Evolutionary conservation across 805 yeast species (phyloP).

Genomic region (Wickerhamomyces ciferrii): DNA sequence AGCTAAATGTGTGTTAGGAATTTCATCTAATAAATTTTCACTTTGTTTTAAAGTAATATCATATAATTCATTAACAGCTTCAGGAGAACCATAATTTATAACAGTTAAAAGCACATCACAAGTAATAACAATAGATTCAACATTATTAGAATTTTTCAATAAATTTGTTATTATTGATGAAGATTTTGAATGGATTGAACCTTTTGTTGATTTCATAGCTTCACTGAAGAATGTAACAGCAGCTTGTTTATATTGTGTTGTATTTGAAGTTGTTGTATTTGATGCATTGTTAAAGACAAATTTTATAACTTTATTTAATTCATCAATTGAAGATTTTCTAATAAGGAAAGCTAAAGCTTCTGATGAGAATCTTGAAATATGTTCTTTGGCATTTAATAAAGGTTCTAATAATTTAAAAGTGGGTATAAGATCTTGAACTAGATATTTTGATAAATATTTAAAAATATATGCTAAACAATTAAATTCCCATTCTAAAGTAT

Average conservation of each 20-base stretch:
- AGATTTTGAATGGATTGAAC: slow-evolving; percentile 71
- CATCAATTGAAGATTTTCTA: slow-evolving; percentile 53
- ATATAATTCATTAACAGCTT: slow-evolving; percentile 43
- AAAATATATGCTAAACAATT: slow-evolving; percentile 82
- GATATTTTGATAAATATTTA: slow-evolving; percentile 70
- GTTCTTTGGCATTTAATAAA: slow-evolving; percentile 56
- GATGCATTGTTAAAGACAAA: slow-evolving; percentile 34
- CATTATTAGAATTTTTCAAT: slow-evolving; percentile 24
- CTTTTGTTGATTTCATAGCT: slow-evolving; percentile 66
- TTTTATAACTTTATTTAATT: slow-evolving; percentile 41
- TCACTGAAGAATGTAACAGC: slow-evolving; percentile 62
- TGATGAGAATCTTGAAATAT: slow-evolving; percentile 77
- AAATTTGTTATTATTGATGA: slow-evolving; percentile 40
- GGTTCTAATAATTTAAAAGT: slow-evolving; percentile 67
- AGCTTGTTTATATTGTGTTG: slow-evolving; percentile 49
- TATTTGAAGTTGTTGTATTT: slow-evolving; percentile 31
- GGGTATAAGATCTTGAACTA: slow-evolving; percentile 58
- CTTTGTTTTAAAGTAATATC: slow-evolving; percentile 23
- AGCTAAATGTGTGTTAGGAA: slow-evolving; percentile 4
- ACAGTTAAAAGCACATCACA: slow-evolving; percentile 54
- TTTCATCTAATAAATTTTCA: slow-evolving; percentile 5
- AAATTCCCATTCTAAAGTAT: slow-evolving; percentile 78
- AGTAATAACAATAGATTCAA: slow-evolving; percentile 35
- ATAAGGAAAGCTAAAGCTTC: slow-evolving; percentile 85
- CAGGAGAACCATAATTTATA: slow-evolving; percentile 46